phyloP scores from a whole-genome alignment of 2,329 filamentous ascomycete genomes.

The Ascochyta lentis region DNA sequence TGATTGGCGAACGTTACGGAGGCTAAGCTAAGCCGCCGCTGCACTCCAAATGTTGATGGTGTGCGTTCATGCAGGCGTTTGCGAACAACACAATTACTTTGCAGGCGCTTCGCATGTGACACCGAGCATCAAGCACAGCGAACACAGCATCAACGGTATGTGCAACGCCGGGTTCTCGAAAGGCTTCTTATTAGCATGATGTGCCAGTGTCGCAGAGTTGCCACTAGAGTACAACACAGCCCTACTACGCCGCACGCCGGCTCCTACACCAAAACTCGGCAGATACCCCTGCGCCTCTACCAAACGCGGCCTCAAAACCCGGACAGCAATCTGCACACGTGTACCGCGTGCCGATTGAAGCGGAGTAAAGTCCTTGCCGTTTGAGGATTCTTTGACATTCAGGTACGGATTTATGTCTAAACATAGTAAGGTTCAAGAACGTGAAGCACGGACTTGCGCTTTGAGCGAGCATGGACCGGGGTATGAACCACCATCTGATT shows the following conservation, averaged over 20 bases:
- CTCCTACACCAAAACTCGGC: slow-evolving; percentile 13
- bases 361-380: slow-evolving; percentile 2
- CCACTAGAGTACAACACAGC: slow-evolving; percentile 5
- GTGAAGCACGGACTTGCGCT: slow-evolving; percentile 16
- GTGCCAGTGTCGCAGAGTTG: not conserved
- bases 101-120: slow-evolving; percentile 7
- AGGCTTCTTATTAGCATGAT: not conserved
- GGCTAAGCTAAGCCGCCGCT: slow-evolving; percentile 5
- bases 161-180: not conserved
- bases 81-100: not conserved
- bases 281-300: not conserved
- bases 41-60: slow-evolving; percentile 11
- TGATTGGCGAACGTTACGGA: slow-evolving; percentile 11
- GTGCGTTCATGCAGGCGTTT: slow-evolving; percentile 12
- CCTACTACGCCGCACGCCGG: slow-evolving; percentile 12
- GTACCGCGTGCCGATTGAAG: slow-evolving; percentile 1
- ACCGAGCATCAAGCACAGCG: not conserved
- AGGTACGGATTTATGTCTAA: slow-evolving; percentile 17
- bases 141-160: not conserved
- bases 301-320: slow-evolving; percentile 1
- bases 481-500: slow-evolving; percentile 8
- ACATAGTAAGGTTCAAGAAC: slow-evolving; percentile 10
- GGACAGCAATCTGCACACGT: slow-evolving; percentile 8
- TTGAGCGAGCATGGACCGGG: slow-evolving; percentile 7
- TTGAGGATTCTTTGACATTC: slow-evolving; percentile 4